Evolutionary conservation across 2,329 filamentous ascomycete genomes (phyloP), one percentile per base, ranked within the genome.

Genomic region (Aspergillus terreus): DNA sequence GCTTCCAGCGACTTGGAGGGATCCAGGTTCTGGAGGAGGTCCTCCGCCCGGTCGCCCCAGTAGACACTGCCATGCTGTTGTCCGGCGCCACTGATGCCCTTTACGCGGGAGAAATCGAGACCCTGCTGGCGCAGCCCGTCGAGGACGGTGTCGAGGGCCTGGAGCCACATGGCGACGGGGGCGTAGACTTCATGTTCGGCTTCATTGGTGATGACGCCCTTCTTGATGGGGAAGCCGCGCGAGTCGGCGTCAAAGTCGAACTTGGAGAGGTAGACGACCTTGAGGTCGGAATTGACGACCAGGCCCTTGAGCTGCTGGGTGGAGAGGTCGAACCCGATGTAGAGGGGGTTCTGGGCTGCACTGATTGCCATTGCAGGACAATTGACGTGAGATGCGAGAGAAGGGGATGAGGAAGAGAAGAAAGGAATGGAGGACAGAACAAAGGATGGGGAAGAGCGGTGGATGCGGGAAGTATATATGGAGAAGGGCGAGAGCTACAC

Each of bases 1-100:
- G 88, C 84, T 46, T 88, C 79, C 44, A 97, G 75, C 0, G 79
- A 74, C 66, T 81, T 82, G 17, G 72, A 72, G 2, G 79, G 67
- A 58, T 89, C 78, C 41, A 97, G 74, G 11, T 64, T 74, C 4
- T 69, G 73, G 41, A 97, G 79, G 41, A 87, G 65, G 6, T 71
- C 64, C 66, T 88, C 87, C 5, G 89, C 92, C 51, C 84, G 75
- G 42, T 76, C 70, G 52, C 82, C 87, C 92, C 92, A 97, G 75
- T 94, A 97, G 25, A 97, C 91, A 69, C 92, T 97, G 32, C 94
- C 94, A 72, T 97, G 94, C 78, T 99, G 94, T 81, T 97, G 95
- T 49, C 94, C 92, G 14, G 92, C 92, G 56, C 91, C 94, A 64
- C 89, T 92, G 61, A 99, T 81, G 27, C 90, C 92, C 64, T 82